These are phyloP conservation scores for Ogataea paradorogensis DNA, from an alignment of 805 yeast species.

Conservation along the genomic window DNA sequence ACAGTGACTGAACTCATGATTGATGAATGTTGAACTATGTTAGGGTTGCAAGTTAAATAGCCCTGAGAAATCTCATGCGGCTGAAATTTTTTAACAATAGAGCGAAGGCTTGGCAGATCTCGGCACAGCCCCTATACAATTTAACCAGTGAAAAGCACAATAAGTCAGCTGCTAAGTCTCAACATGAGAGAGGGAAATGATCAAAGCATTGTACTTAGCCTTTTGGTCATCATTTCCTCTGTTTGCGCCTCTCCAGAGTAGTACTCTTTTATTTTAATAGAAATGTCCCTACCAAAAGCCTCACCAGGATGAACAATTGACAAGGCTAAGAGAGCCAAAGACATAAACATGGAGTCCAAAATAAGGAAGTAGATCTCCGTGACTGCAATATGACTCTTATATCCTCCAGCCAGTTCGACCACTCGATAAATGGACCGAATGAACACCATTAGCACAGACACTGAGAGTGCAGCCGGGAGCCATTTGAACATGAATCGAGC, in stretches of 20 bases:
- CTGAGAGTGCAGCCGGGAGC: conserved; percentile 45
- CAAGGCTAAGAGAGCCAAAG: conserved; percentile 44
- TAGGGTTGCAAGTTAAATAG: too few relatives aligned
- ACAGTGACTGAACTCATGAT: background rate
- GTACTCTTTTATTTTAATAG: background rate
- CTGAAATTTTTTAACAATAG: too few relatives aligned
- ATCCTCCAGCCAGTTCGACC: conserved; percentile 69
- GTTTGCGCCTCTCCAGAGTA: too few relatives aligned
- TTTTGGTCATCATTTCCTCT: too few relatives aligned
- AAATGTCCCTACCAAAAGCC: conserved; percentile 39
- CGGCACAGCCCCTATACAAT: too few relatives aligned
- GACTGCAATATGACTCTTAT: conserved; percentile 62
- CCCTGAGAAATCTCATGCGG: too few relatives aligned
- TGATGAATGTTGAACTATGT: background rate
- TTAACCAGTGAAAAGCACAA: too few relatives aligned
- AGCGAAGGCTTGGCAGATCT: too few relatives aligned
- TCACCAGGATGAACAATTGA: conserved; percentile 64
- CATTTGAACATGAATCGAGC: conserved; percentile 34
- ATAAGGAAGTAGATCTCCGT: conserved; percentile 58
- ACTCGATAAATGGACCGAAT: conserved; percentile 72
- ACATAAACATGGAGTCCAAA: conserved; percentile 62
- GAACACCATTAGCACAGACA: conserved; percentile 52
- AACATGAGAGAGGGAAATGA: too few relatives aligned
- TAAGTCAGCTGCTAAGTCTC: too few relatives aligned
- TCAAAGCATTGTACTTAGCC: too few relatives aligned